Conservation (phyloP, 495 filamentous ascomycete species). For the Lophium mytilinum region DNA sequence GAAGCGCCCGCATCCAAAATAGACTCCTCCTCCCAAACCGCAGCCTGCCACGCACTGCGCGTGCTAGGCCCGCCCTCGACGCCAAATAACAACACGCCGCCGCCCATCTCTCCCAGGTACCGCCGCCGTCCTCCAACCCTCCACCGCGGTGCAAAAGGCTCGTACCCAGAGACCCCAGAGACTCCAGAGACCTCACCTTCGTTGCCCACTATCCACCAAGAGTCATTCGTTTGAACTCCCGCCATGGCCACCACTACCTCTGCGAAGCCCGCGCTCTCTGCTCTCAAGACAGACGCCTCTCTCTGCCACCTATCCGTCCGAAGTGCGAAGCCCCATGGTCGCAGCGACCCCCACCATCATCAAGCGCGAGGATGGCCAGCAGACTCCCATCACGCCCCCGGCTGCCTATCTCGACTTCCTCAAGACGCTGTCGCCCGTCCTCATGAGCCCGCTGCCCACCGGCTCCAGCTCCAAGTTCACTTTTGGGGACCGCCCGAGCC, state of each 20-base stretch:
- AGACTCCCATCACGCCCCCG: conserved; percentile 90
- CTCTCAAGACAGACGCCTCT: conserved; percentile 77
- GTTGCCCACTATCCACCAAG: conserved; percentile 1
- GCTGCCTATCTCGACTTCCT: conserved; percentile 88
- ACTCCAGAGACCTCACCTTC: neutral
- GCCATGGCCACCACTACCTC: conserved; percentile 30
- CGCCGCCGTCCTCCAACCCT: conserved; percentile 7
- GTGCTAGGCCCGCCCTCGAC: neutral
- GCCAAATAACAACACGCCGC: conserved; percentile 16
- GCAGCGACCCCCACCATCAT: conserved; percentile 42
- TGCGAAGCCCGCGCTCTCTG: conserved; percentile 56
- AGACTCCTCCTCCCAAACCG: neutral
- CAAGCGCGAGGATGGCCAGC: conserved; percentile 47
- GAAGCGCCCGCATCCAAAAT: conserved; percentile 2
- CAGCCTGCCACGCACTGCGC: neutral
- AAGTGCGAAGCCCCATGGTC: conserved; percentile 51
- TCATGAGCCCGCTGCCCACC: conserved; percentile 38
- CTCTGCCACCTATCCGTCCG: conserved; percentile 69
- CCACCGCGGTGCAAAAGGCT: conserved; percentile 5
- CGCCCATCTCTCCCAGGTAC: conserved; percentile 5
- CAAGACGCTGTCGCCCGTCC: conserved; percentile 63
- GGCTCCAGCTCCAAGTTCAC: conserved; percentile 32
- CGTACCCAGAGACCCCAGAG: neutral
- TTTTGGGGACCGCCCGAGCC: conserved; percentile 14
- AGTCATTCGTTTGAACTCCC: conserved; percentile 18